Conservation (phyloP, 2,329 filamentous ascomycete species). For the Aspergillus viridinutans region DNA sequence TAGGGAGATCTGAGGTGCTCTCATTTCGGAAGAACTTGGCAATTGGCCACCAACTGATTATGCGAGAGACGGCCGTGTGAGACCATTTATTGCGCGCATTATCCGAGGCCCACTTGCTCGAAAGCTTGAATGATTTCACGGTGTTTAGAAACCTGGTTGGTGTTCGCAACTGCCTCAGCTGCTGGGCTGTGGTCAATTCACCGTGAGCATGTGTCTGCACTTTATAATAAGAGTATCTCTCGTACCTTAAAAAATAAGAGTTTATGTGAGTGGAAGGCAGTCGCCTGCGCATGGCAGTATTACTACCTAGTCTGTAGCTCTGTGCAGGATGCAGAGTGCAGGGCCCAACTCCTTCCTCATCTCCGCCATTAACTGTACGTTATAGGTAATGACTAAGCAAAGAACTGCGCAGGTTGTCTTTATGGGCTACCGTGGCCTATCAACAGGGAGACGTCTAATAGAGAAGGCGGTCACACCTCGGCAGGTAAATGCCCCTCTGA, state of each 20-base stretch:
- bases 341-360: not conserved
- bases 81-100: slow-evolving; percentile 9
- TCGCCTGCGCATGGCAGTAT: not conserved
- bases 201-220: not conserved
- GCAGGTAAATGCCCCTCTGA: slow-evolving; percentile 25
- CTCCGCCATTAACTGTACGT: slow-evolving; percentile 13
- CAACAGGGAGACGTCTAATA: not conserved
- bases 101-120: not conserved
- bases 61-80: slow-evolving; percentile 1
- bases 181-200: not conserved
- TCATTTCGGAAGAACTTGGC: slow-evolving; percentile 14
- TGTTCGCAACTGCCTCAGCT: not conserved
- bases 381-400: not conserved
- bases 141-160: not conserved
- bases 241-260: not conserved
- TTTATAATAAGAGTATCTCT: not conserved
- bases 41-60: slow-evolving; percentile 1
- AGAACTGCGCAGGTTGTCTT: slow-evolving; percentile 5
- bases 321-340: not conserved
- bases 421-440: slow-evolving; percentile 1
- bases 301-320: not conserved
- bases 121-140: not conserved
- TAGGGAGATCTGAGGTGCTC: not conserved
- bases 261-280: not conserved
- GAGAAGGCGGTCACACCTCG: slow-evolving; percentile 17